phyloP scores from a whole-genome alignment of 179 eudicot species.

The Spinacia oleracea region DNA sequence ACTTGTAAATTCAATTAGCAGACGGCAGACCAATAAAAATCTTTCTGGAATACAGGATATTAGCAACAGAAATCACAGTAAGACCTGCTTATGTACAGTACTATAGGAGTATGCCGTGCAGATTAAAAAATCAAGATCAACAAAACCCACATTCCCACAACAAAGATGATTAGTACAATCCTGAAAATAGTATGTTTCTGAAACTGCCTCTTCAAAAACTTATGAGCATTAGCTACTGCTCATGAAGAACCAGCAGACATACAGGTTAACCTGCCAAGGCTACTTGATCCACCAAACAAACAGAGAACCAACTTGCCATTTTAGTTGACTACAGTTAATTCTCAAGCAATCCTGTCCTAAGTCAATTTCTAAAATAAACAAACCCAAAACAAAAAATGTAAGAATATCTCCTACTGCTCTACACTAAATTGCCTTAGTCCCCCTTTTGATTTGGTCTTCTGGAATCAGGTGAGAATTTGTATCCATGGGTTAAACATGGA shows the following conservation, averaged over 20 bases:
- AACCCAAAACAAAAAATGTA: neutral
- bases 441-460: neutral
- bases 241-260: neutral
- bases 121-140: neutral
- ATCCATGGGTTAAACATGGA: neutral
- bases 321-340: neutral
- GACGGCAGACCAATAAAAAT: neutral
- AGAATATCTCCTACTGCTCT: neutral
- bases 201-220: too few relatives aligned
- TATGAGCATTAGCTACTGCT: neutral
- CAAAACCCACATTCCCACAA: neutral
- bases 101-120: neutral
- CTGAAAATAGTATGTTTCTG: neutral
- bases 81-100: neutral
- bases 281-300: neutral
- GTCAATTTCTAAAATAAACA: neutral
- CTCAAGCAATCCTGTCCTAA: neutral
- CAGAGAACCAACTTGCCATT: neutral
- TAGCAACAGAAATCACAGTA: neutral
- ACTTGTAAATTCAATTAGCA: neutral
- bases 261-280: neutral
- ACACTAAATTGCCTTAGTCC: neutral
- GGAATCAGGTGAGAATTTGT: neutral
- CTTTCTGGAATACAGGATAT: neutral
- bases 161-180: neutral